phyloP scores from a whole-genome alignment of 176 grass and related monocot genomes.

The Tuctoria greenei region DNA sequence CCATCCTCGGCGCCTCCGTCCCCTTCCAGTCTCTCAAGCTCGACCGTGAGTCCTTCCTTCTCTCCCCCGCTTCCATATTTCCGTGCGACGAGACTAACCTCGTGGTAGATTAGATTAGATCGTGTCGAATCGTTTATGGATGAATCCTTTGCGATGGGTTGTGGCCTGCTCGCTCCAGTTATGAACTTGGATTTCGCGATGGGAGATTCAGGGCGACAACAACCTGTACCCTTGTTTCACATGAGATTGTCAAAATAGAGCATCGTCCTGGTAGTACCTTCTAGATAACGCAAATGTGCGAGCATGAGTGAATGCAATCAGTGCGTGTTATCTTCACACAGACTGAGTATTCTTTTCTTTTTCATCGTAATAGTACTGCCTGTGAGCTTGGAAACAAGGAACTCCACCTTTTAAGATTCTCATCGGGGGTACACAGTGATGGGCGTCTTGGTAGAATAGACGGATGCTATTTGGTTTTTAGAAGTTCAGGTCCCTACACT shows the following conservation, averaged over 20 bases:
- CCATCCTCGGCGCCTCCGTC: constrained; percentile 80
- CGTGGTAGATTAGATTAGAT: not conserved
- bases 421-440: not conserved
- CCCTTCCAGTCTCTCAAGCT: constrained; percentile 94
- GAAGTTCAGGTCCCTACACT: not conserved
- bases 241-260: not conserved
- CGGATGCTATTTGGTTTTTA: not conserved
- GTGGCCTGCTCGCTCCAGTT: not conserved
- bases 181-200: not conserved
- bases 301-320: not conserved
- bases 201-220: not conserved
- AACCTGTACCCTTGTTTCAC: not conserved
- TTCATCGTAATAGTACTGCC: not conserved
- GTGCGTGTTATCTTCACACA: not conserved
- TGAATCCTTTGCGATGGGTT: not conserved
- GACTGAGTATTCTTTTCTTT: constrained; percentile 7
- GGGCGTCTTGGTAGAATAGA: not conserved
- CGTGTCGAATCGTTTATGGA: not conserved
- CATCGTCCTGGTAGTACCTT: not conserved
- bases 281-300: not conserved
- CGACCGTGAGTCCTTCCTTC: constrained; percentile 50
- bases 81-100: not conserved
- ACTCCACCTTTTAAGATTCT: not conserved
- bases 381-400: constrained; percentile 8
- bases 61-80: not conserved